Percentiles rank a stretch among this genome's conserved stretches.
Conservation (phyloP, 352 stramenopile genomes). For the Plasmopara halstedii region DNA sequence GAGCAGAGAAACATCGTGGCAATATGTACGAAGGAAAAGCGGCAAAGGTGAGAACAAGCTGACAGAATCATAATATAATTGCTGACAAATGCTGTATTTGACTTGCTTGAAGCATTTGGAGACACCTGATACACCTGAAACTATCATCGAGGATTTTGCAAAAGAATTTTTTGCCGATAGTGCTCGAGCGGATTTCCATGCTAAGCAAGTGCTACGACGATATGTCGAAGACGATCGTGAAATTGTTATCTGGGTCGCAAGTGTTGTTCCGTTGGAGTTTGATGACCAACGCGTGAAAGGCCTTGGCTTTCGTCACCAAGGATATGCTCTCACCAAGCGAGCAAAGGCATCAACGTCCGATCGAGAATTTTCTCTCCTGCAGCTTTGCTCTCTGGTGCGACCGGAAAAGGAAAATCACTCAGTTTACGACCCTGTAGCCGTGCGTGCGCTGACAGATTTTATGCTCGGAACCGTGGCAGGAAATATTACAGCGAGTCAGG, state of each 20-base stretch:
- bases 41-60: slow-evolving; percentile 18
- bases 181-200: slow-evolving; percentile 33
- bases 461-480: slow-evolving; percentile 40
- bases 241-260: slow-evolving; percentile 36
- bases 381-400: slow-evolving; percentile 33
- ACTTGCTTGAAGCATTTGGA: slow-evolving; percentile 25
- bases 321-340: slow-evolving; percentile 37
- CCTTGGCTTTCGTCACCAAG: slow-evolving; percentile 32
- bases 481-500: slow-evolving; percentile 40
- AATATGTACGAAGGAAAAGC: slow-evolving; percentile 40
- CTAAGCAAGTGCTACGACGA: slow-evolving; percentile 27
- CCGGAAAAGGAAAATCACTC: slow-evolving; percentile 36
- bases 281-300: slow-evolving; percentile 28
- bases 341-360: slow-evolving; percentile 26
- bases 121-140: slow-evolving; percentile 25
- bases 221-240: slow-evolving; percentile 35
- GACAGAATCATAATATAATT: background rate
- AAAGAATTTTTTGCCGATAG: slow-evolving; percentile 31
- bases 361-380: slow-evolving; percentile 28
- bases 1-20: slow-evolving; percentile 28
- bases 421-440: slow-evolving; percentile 28
- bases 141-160: slow-evolving; percentile 33
- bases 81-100: slow-evolving; percentile 6
- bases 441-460: slow-evolving; percentile 46
- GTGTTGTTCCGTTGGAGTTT: slow-evolving; percentile 37